phyloP scores from a whole-genome alignment of 352 stramenopile genomes.

The Globisporangium megalacanthum region DNA sequence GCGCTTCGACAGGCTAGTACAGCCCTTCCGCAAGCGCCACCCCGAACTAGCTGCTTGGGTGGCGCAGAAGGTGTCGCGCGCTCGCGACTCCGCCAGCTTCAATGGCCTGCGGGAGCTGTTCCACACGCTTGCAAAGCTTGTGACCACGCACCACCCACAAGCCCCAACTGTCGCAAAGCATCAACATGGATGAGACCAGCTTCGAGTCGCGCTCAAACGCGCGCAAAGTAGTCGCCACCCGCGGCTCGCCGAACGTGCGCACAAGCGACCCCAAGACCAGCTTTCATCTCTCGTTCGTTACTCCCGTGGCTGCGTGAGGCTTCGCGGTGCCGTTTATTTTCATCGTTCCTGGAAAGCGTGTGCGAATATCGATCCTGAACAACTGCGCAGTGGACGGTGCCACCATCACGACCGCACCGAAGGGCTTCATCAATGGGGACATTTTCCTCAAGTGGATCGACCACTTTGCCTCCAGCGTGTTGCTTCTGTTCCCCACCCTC shows the following conservation, averaged over 20 bases:
- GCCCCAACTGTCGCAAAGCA: conserved; percentile 1
- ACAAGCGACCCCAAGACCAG: neutral
- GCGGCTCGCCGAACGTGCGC: conserved; percentile 5
- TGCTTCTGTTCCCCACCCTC: neutral
- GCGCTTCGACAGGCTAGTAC: conserved; percentile 5
- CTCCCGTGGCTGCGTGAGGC: neutral
- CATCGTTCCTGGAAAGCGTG: neutral
- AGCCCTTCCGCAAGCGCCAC: conserved; percentile 2
- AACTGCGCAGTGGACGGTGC: neutral
- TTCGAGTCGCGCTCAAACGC: conserved; percentile 8
- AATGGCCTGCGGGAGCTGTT: conserved; percentile 4
- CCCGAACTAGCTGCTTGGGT: conserved; percentile 2
- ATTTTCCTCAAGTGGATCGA: conserved; percentile 5
- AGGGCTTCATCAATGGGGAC: neutral
- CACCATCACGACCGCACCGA: neutral
- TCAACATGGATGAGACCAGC: conserved; percentile 7
- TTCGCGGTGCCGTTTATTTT: conserved; percentile 1
- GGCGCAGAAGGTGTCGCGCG: conserved; percentile 5
- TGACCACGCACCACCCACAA: conserved; percentile 1
- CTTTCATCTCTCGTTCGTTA: conserved; percentile 7
- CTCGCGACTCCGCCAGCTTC: neutral
- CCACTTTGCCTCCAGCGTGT: conserved; percentile 1
- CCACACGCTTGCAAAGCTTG: conserved; percentile 6
- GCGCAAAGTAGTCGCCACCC: conserved; percentile 4
- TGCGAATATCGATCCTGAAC: conserved; percentile 1